Conservation (phyloP, 768 basidiomycete genomes). For the Dacryopinax spathularia region DNA sequence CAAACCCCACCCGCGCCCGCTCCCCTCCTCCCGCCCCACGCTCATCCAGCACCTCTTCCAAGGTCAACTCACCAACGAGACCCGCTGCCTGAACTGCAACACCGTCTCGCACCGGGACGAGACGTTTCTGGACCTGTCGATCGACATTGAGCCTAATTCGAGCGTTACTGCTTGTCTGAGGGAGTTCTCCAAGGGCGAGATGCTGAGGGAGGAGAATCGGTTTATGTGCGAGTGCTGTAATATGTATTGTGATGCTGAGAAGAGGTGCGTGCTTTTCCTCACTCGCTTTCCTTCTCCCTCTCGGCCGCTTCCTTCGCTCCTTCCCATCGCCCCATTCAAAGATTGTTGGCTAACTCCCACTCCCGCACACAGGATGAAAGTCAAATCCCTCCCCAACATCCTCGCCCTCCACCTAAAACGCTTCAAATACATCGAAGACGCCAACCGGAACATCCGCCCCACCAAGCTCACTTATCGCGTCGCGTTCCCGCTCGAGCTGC, state of each 20-base stretch:
- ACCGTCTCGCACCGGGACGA: slow-evolving; percentile 92
- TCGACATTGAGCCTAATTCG: slow-evolving; percentile 97
- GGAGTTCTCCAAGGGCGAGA: slow-evolving; percentile 94
- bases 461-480: slow-evolving; percentile 86
- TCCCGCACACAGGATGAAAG: slow-evolving; percentile 68
- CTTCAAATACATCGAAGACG: slow-evolving; percentile 95
- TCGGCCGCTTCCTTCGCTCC: neutral
- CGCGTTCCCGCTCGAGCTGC: slow-evolving; percentile 86
- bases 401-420: slow-evolving; percentile 93
- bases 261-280: slow-evolving; percentile 44
- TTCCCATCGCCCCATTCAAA: neutral
- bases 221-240: slow-evolving; percentile 97
- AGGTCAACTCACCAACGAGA: slow-evolving; percentile 89
- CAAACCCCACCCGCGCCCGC: slow-evolving; percentile 34
- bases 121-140: slow-evolving; percentile 92
- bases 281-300: neutral
- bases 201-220: slow-evolving; percentile 96
- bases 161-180: slow-evolving; percentile 91
- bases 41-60: slow-evolving; percentile 89
- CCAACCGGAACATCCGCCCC: slow-evolving; percentile 56
- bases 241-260: slow-evolving; percentile 94
- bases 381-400: slow-evolving; percentile 89
- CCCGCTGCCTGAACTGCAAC: slow-evolving; percentile 93
- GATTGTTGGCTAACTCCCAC: neutral
- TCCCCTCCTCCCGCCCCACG: slow-evolving; percentile 26